Base-by-base conservation (phyloP, 305 asterid genomes). In the Rubia peregrina region DNA sequence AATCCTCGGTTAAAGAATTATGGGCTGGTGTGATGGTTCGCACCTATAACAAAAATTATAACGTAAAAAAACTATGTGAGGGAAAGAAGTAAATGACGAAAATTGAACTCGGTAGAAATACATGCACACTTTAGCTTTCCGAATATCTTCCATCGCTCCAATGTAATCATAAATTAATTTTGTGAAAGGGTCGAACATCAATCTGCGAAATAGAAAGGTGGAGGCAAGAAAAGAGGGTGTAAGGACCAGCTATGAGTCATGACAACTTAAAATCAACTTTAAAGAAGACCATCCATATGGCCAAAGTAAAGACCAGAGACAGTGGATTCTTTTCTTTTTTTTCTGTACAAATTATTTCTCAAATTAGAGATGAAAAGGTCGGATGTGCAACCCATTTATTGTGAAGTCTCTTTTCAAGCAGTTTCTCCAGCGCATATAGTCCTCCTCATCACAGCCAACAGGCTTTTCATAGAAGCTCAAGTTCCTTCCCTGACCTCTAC, bases 71-170 rank as follows among this genome's bases (percentile, higher is more conserved):
- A 43, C 68, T 61, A 59, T 55, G 59, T 19, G 75, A 73, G 64
- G 65, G 74, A 46, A 65, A 76, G 53, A 65, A 74, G 71, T 33
- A 74, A 74, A 44, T 36, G 51, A 16, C 38, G 77, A 75, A 71
- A 69, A 65, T 44, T 55, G 69, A 72, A 83, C 72, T 76, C 80
- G 68, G 81, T 72, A 88, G 88, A 86, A 85, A 84, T 86, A 80
- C 84, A 89, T 88, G 90, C 95, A 84, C 90, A 91, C 96, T 83
- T 88, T 92, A 78, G 98, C 92, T 87, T 86, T 90, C 87, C 85
- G 79, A 75, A 92, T 77, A 79, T 92, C 98, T 63, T 83, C 80
- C 78, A 92, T 84, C 81, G 96, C 98, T 73, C 91, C 96, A 53
- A 81, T 78, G 88, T 90, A 90, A 86, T 90, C 98, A 61, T 92